Evolutionary conservation across 1,139 yeast species (phyloP).

Genomic region (Debaryomyces coudertii): DNA sequence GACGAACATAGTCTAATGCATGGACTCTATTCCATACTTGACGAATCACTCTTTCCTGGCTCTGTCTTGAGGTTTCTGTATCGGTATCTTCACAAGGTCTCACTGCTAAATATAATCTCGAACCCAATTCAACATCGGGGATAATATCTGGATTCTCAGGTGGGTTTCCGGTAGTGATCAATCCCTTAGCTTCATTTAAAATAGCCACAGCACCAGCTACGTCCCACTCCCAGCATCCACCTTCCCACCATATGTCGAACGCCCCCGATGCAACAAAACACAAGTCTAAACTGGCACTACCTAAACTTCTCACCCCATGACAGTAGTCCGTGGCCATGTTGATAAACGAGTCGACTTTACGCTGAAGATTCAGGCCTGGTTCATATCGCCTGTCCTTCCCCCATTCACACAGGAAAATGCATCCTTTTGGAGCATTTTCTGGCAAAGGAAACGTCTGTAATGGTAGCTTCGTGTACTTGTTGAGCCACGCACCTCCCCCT

Average conservation of each 20-base stretch:
- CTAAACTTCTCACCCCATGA: constrained; percentile 13
- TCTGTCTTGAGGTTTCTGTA: constrained; percentile 6
- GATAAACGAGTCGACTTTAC: constrained; percentile 11
- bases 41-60: constrained; percentile 12
- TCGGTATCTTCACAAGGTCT: constrained; percentile 12
- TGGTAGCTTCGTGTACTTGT: constrained; percentile 10
- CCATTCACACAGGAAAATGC: constrained; percentile 15
- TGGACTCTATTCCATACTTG: constrained; percentile 13
- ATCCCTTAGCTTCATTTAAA: constrained; percentile 13
- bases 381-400: constrained; percentile 12
- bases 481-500: constrained; percentile 13
- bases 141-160: constrained; percentile 6
- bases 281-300: constrained; percentile 13
- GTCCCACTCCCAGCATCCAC: constrained; percentile 15
- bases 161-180: constrained; percentile 12
- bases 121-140: constrained; percentile 12
- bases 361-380: constrained; percentile 11
- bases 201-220: constrained; percentile 14
- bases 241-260: constrained; percentile 14
- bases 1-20: constrained; percentile 10
- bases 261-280: constrained; percentile 14
- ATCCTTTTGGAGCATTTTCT: constrained; percentile 13
- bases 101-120: constrained; percentile 13
- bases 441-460: constrained; percentile 10
- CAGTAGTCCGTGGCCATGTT: constrained; percentile 13